These are phyloP conservation scores for Patellaria atrata DNA, from an alignment of 495 filamentous ascomycete genomes.

Conservation along the genomic window DNA sequence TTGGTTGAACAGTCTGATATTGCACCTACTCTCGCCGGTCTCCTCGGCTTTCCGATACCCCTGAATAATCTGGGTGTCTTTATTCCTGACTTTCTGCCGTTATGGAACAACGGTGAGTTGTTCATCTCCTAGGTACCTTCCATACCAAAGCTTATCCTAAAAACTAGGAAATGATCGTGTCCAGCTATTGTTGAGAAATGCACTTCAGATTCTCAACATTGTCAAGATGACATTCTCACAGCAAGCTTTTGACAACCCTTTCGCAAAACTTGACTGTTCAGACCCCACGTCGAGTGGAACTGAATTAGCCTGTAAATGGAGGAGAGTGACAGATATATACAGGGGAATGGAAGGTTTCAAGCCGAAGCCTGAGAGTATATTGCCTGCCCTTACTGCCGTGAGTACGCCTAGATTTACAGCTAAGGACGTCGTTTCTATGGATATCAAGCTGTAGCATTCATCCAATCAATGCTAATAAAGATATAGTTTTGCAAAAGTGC, in stretches of 20 bases:
- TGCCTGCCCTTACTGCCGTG: constrained; percentile 5
- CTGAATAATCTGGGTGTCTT: constrained; percentile 84
- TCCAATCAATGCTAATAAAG: neutral
- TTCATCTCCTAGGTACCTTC: neutral
- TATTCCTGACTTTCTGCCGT: constrained; percentile 58
- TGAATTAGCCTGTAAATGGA: constrained; percentile 55
- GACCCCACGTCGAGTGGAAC: constrained; percentile 35
- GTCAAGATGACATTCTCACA: constrained; percentile 54
- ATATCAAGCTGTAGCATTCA: neutral
- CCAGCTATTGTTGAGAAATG: constrained; percentile 58
- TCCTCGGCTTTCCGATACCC: constrained; percentile 82
- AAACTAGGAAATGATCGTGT: constrained; percentile 39
- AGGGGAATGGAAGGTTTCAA: constrained; percentile 6
- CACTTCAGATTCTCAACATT: constrained; percentile 60
- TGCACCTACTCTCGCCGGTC: constrained; percentile 71
- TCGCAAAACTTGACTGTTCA: constrained; percentile 30
- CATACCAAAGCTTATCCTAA: neutral
- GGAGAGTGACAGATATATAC: constrained; percentile 17
- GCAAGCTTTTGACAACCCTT: constrained; percentile 33
- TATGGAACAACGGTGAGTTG: constrained; percentile 49
- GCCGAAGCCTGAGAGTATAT: constrained; percentile 8
- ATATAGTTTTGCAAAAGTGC: constrained; percentile 48
- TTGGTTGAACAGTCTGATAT: constrained; percentile 86
- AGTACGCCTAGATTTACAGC: constrained; percentile 4
- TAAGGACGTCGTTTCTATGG: constrained; percentile 4